phyloP scores from a whole-genome alignment of 2,329 filamentous ascomycete genomes.

The Sporothrix brunneoviolacea region DNA sequence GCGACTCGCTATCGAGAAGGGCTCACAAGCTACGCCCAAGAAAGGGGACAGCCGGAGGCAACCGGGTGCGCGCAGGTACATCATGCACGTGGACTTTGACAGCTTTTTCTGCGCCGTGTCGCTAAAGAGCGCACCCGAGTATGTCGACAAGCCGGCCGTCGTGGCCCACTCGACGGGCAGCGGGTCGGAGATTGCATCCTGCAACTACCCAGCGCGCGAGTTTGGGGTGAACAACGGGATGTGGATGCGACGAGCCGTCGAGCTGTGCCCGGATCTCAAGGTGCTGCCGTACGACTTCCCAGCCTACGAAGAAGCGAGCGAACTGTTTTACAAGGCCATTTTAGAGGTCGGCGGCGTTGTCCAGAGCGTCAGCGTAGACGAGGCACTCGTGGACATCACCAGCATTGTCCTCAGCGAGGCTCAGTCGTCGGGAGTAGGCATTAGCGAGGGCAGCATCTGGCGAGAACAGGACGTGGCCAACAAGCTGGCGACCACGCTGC shows the following conservation, averaged over 20 bases:
- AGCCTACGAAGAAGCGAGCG: slow-evolving; percentile 87
- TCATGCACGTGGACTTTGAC: slow-evolving; percentile 96
- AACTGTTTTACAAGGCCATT: slow-evolving; percentile 79
- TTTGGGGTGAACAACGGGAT: slow-evolving; percentile 95
- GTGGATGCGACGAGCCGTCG: slow-evolving; percentile 93
- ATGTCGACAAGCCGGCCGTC: slow-evolving; percentile 70
- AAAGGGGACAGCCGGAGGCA: slow-evolving; percentile 36
- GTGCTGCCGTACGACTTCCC: slow-evolving; percentile 94
- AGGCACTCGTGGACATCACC: slow-evolving; percentile 83
- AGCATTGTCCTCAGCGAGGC: slow-evolving; percentile 56
- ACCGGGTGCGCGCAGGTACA: slow-evolving; percentile 65
- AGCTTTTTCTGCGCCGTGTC: slow-evolving; percentile 97
- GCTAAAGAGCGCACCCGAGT: slow-evolving; percentile 67
- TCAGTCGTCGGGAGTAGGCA: slow-evolving; percentile 46
- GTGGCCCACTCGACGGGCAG: slow-evolving; percentile 81
- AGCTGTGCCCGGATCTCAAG: slow-evolving; percentile 77
- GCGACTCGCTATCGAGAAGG: slow-evolving; percentile 65
- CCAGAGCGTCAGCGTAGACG: slow-evolving; percentile 95
- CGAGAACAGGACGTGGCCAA: slow-evolving; percentile 75
- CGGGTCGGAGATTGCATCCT: slow-evolving; percentile 93
- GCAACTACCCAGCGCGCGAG: slow-evolving; percentile 83
- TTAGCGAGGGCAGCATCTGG: slow-evolving; percentile 63
- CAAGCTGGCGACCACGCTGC: slow-evolving; percentile 59
- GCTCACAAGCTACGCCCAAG: too few species aligned
- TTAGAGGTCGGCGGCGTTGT: slow-evolving; percentile 73